Percentiles rank a stretch among this genome's conserved stretches.
Conservation (phyloP, 2,329 filamentous ascomycete species). For the Colletotrichum godetiae region DNA sequence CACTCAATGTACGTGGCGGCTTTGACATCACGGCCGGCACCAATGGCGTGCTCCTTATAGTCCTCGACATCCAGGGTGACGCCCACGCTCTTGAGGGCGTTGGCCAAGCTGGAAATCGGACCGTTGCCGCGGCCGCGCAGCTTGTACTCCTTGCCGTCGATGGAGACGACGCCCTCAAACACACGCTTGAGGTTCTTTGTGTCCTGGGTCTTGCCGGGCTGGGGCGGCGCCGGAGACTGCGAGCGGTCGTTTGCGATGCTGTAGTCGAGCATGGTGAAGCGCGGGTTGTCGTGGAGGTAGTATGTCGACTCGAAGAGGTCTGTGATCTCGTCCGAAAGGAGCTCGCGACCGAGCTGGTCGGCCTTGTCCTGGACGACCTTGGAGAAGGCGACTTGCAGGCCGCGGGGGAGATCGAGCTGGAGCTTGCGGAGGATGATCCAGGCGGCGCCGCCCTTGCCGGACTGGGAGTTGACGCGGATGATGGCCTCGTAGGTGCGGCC, state of each 20-base stretch:
- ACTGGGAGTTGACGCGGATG: constrained; percentile 97
- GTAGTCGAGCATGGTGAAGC: constrained; percentile 91
- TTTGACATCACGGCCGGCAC: constrained; percentile 82
- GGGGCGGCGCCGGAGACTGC: constrained; percentile 75
- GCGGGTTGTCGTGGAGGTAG: constrained; percentile 83
- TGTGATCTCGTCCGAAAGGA: constrained; percentile 85
- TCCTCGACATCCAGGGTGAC: constrained; percentile 91
- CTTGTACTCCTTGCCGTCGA: constrained; percentile 83
- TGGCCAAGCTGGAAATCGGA: constrained; percentile 88
- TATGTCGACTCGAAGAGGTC: constrained; percentile 90
- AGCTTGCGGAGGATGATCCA: constrained; percentile 94
- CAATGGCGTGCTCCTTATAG: constrained; percentile 97
- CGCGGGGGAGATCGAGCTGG: constrained; percentile 91
- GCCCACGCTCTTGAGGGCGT: constrained; percentile 81
- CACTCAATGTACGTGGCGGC: constrained; percentile 97
- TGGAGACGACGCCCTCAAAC: constrained; percentile 86
- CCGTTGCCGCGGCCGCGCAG: constrained; percentile 88
- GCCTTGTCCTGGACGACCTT: constrained; percentile 86
- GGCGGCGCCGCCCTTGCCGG: constrained; percentile 92
- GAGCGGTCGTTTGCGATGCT: constrained; percentile 88
- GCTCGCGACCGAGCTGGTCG: constrained; percentile 84
- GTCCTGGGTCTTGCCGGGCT: constrained; percentile 77
- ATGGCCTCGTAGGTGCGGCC: constrained; percentile 97
- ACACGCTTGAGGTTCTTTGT: constrained; percentile 82
- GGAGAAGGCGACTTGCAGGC: constrained; percentile 91